Base-by-base conservation (phyloP, 2,329 filamentous ascomycete species). In the Chrysoporthe cubensis region DNA sequence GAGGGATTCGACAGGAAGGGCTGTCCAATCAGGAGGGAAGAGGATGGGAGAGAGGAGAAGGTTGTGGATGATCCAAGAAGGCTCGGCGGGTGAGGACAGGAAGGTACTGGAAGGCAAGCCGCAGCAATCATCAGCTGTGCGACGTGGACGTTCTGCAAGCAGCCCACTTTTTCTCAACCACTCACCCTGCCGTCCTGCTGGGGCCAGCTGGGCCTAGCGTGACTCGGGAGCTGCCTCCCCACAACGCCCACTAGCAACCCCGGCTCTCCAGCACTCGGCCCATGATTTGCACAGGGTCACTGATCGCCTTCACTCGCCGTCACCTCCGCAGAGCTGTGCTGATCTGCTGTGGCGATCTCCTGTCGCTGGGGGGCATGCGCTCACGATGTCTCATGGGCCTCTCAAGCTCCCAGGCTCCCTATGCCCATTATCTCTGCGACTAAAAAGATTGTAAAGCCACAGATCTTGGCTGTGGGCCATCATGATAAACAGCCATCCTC, bases 1-100 rank as follows among this genome's bases (percentile, higher is more conserved):
- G 62, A 50, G 63, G 66, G 68, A 68, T 67, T 63, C 46, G 68
- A 70, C 68, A 70, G 68, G 68, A 70, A 65, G 66, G 66, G 68
- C 68, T 70, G 68, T 68, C 66, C 68, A 68, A 65, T 70, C 66
- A 37, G 26, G 14, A 62, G 59, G 66, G 32, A 48, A 40, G 65
- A 58, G 34, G 60, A 43, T 14, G 32, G 43, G 34, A 58, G 21
- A 37, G 44, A 21, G 34, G 62, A 37, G 52, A 32, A 62, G 58
- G 50, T 43, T 50, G 65, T 64, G 62, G 61, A 56, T 60, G 48
- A 58, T 65, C 37, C 43, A 40, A 43, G 50, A 62, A 67, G 26
- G 42, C 63, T 61, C 18, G 57, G 48, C 34, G 65, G 21, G 46
- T 34, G 58, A 50, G 46, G 65, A 62, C 43, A 62, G 56, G 65